Conservation (phyloP, 108 stramenopile species). For the Pseudonitzschia delicatissima region DNA sequence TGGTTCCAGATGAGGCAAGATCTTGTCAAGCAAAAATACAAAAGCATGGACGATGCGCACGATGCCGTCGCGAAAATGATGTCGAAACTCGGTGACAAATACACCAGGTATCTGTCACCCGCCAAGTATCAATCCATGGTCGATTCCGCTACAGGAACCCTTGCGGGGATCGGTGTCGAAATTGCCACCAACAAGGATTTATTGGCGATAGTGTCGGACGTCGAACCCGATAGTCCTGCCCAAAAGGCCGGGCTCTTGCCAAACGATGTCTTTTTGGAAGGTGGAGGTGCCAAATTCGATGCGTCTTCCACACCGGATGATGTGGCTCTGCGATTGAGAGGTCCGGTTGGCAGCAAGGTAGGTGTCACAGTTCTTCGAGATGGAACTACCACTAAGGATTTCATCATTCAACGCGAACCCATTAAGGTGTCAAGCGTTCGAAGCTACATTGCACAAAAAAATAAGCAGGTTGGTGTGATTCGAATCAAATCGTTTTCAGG, state of each 20-base stretch:
- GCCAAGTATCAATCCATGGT: slow-evolving; percentile 91
- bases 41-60: slow-evolving; percentile 72
- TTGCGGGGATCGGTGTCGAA: slow-evolving; percentile 85
- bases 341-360: slow-evolving; percentile 76
- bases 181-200: slow-evolving; percentile 48
- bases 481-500: slow-evolving; percentile 89
- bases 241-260: slow-evolving; percentile 56
- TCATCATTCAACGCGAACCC: slow-evolving; percentile 77
- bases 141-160: slow-evolving; percentile 76
- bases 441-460: slow-evolving; percentile 51
- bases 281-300: slow-evolving; percentile 70
- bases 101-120: slow-evolving; percentile 91
- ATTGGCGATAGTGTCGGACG: slow-evolving; percentile 57
- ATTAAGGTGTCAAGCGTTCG: slow-evolving; percentile 85
- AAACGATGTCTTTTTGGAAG: slow-evolving; percentile 73
- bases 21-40: slow-evolving; percentile 68
- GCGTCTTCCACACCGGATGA: slow-evolving; percentile 72
- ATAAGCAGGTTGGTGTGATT: slow-evolving; percentile 66
- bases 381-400: slow-evolving; percentile 65
- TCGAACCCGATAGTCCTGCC: slow-evolving; percentile 77
- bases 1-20: slow-evolving; percentile 89
- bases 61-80: slow-evolving; percentile 64
- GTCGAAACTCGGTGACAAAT: slow-evolving; percentile 82
- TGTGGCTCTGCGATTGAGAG: slow-evolving; percentile 70
- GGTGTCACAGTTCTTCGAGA: slow-evolving; percentile 67